phyloP scores from a whole-genome alignment of 805 yeast genomes.

The Candida adriatica region DNA sequence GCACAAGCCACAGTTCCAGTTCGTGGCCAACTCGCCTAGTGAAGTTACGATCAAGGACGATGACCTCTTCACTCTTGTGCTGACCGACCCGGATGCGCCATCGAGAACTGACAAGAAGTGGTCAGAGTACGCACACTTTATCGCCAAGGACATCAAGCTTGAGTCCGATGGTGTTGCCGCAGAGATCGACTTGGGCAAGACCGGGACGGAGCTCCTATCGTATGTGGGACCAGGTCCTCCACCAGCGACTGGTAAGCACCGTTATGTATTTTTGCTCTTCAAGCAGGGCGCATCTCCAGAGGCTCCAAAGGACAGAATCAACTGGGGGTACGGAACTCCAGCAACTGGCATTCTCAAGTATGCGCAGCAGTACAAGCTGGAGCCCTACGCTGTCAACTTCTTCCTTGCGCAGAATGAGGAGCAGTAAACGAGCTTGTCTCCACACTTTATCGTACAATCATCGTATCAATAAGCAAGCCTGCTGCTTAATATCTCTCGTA shows the following conservation, averaged over 20 bases:
- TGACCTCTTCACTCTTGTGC: constrained; percentile 61
- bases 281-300: constrained; percentile 42
- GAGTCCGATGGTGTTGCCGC: constrained; percentile 29
- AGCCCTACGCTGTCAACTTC: constrained; percentile 71
- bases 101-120: constrained; percentile 73
- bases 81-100: constrained; percentile 96
- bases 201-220: constrained; percentile 40
- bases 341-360: constrained; percentile 73
- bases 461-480: too few relatives aligned
- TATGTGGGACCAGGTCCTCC: constrained; percentile 93
- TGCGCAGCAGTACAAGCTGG: constrained; percentile 55
- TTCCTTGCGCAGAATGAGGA: constrained; percentile 65
- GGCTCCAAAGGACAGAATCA: constrained; percentile 49
- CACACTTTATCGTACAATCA: background rate
- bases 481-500: too few relatives aligned
- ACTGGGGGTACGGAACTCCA: constrained; percentile 84
- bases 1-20: constrained; percentile 55
- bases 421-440: background rate
- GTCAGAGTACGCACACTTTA: constrained; percentile 82
- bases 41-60: constrained; percentile 22
- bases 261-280: constrained; percentile 73
- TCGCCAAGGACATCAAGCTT: constrained; percentile 48
- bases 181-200: constrained; percentile 26
- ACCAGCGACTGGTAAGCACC: constrained; percentile 74
- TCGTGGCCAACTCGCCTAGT: constrained; percentile 34